These are phyloP conservation scores for Alternaria triticina DNA, from an alignment of 2,329 filamentous ascomycete species.

Conservation along the genomic window DNA sequence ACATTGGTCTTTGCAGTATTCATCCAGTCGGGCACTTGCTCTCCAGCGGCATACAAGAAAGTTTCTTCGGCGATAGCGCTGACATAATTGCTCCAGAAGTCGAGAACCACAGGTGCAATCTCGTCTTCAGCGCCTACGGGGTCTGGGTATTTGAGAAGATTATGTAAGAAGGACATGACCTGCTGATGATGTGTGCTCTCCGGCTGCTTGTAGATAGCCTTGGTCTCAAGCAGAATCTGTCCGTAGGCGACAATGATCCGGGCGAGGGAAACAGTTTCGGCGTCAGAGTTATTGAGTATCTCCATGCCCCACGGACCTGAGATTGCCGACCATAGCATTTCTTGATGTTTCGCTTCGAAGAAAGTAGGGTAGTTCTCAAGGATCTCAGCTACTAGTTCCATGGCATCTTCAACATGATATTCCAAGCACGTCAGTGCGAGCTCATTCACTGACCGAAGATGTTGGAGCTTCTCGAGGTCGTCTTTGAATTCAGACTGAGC, in stretches of 20 bases:
- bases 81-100: constrained; percentile 82
- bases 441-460: constrained; percentile 66
- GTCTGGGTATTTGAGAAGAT: constrained; percentile 70
- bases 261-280: constrained; percentile 43
- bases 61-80: constrained; percentile 69
- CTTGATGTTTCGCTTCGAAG: constrained; percentile 40
- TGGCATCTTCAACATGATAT: constrained; percentile 57
- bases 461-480: constrained; percentile 62
- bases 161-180: constrained; percentile 60
- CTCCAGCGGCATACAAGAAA: constrained; percentile 39
- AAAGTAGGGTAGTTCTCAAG: constrained; percentile 46
- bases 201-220: constrained; percentile 57
- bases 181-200: constrained; percentile 41
- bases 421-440: constrained; percentile 67
- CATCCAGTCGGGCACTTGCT: constrained; percentile 61
- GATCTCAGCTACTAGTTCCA: constrained; percentile 46
- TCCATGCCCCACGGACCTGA: constrained; percentile 44
- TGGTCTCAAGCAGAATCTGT: constrained; percentile 41
- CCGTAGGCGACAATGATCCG: constrained; percentile 47
- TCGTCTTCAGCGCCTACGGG: constrained; percentile 74
- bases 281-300: constrained; percentile 44
- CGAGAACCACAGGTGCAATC: constrained; percentile 74
- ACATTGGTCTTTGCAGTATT: constrained; percentile 64
- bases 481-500: constrained; percentile 68
- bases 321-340: constrained; percentile 44